Evolutionary conservation across 208 protist species (phyloP).

Genomic region (Trypanosoma lewisi): DNA sequence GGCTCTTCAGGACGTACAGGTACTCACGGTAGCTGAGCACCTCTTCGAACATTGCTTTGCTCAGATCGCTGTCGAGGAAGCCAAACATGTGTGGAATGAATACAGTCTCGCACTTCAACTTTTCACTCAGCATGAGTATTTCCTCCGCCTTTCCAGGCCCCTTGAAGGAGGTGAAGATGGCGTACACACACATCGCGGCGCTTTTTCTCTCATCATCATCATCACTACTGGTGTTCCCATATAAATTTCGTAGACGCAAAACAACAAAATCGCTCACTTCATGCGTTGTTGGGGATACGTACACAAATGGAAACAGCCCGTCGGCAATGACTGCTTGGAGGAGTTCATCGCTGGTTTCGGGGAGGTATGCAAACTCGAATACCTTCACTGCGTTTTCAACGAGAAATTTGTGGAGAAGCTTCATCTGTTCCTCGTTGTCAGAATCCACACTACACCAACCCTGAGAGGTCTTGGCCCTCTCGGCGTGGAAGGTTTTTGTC

Average conservation of each 20-base stretch:
- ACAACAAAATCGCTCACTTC: slow-evolving; percentile 61
- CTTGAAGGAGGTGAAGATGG: slow-evolving; percentile 58
- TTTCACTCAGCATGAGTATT: slow-evolving; percentile 51
- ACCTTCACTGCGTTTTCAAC: slow-evolving; percentile 21
- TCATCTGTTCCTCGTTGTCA: slow-evolving; percentile 27
- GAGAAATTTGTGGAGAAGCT: slow-evolving; percentile 44
- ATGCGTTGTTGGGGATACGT: slow-evolving; percentile 28
- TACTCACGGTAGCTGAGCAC: slow-evolving; percentile 46
- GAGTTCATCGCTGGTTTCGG: slow-evolving; percentile 38
- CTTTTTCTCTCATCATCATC: slow-evolving; percentile 11
- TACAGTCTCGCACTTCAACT: slow-evolving; percentile 48
- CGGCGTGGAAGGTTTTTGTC: slow-evolving; percentile 25
- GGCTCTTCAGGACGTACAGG: slow-evolving; percentile 49
- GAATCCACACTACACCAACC: slow-evolving; percentile 32
- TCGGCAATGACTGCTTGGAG: slow-evolving; percentile 30
- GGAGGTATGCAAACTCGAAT: slow-evolving; percentile 51
- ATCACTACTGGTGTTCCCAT: not conserved
- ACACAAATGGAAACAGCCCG: slow-evolving; percentile 35
- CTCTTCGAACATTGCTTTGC: slow-evolving; percentile 79
- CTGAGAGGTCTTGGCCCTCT: slow-evolving; percentile 8
- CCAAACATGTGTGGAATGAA: slow-evolving; percentile 75
- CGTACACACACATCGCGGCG: slow-evolving; percentile 42
- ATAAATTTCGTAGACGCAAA: slow-evolving; percentile 38
- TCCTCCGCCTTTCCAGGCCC: slow-evolving; percentile 62
- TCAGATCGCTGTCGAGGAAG: slow-evolving; percentile 77